These are phyloP conservation scores for Phanerodontia chrysosporium DNA, from an alignment of 768 basidiomycete species.

Conservation along the genomic window DNA sequence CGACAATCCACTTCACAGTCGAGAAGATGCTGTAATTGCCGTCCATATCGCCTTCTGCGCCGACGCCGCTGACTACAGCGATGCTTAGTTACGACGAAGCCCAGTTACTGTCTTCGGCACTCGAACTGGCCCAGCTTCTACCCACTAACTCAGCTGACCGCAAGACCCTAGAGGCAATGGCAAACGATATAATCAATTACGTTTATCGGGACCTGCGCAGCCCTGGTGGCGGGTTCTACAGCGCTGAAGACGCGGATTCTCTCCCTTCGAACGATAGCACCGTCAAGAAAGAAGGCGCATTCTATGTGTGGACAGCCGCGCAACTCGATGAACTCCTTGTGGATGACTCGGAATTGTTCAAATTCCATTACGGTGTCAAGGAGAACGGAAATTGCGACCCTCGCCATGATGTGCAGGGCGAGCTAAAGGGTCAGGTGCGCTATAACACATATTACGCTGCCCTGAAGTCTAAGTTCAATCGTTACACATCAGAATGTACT, in stretches of 20 bases:
- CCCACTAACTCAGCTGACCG: conserved; percentile 6
- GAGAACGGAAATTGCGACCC: conserved; percentile 34
- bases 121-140: conserved; percentile 20
- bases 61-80: not conserved
- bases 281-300: conserved; percentile 32
- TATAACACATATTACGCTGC: not conserved
- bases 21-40: conserved; percentile 31
- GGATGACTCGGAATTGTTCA: conserved; percentile 26
- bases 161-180: conserved; percentile 23
- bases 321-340: conserved; percentile 31
- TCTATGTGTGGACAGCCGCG: conserved; percentile 33
- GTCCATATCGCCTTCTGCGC: not conserved
- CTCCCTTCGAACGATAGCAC: conserved; percentile 25
- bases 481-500: conserved; percentile 19
- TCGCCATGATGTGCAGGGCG: conserved; percentile 33
- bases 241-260: conserved; percentile 39
- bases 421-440: conserved; percentile 26
- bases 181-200: conserved; percentile 32
- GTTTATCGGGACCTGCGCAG: conserved; percentile 29
- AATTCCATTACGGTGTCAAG: conserved; percentile 31
- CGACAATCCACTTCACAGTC: conserved; percentile 18
- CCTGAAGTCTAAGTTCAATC: not conserved
- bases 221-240: conserved; percentile 32
- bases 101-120: conserved; percentile 26
- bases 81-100: conserved; percentile 33